phyloP scores from a whole-genome alignment of 805 yeast species.

The Candida insectalens region DNA sequence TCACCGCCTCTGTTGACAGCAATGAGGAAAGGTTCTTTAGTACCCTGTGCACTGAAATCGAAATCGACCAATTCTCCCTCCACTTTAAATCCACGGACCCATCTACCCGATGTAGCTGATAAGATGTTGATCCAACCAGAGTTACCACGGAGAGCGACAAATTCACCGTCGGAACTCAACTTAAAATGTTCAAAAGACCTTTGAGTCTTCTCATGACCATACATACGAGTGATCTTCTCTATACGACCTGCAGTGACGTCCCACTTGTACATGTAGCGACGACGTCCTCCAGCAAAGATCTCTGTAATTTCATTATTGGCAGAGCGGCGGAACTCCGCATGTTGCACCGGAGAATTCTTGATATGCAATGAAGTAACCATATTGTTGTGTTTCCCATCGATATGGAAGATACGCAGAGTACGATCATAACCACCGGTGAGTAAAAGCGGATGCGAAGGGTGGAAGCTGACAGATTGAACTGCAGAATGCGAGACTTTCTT shows the following conservation, averaged over 20 bases:
- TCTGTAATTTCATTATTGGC: slow-evolving; percentile 34
- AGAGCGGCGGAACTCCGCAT: slow-evolving; percentile 55
- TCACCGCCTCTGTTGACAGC: slow-evolving; percentile 71
- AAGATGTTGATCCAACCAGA: slow-evolving; percentile 87
- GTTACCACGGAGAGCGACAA: slow-evolving; percentile 68
- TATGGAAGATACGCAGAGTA: slow-evolving; percentile 76
- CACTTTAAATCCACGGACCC: slow-evolving; percentile 77
- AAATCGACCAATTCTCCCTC: slow-evolving; percentile 84
- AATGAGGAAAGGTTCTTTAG: slow-evolving; percentile 30
- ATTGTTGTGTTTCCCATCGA: slow-evolving; percentile 78
- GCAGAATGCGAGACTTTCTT: slow-evolving; percentile 64
- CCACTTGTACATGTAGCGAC: slow-evolving; percentile 90
- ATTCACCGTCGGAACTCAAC: slow-evolving; percentile 62
- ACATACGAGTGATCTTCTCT: slow-evolving; percentile 80
- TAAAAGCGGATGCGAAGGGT: slow-evolving; percentile 71
- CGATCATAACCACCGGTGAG: slow-evolving; percentile 91
- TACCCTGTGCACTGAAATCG: slow-evolving; percentile 39
- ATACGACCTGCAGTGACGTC: slow-evolving; percentile 52
- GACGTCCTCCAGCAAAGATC: slow-evolving; percentile 82
- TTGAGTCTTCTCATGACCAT: slow-evolving; percentile 85
- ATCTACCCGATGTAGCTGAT: slow-evolving; percentile 72
- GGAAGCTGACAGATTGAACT: slow-evolving; percentile 80
- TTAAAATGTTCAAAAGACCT: slow-evolving; percentile 81
- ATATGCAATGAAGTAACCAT: slow-evolving; percentile 77
- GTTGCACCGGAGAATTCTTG: slow-evolving; percentile 69